Conservation (phyloP, 1,139 yeast genomes). For the Candida pseudoviswanathii region DNA sequence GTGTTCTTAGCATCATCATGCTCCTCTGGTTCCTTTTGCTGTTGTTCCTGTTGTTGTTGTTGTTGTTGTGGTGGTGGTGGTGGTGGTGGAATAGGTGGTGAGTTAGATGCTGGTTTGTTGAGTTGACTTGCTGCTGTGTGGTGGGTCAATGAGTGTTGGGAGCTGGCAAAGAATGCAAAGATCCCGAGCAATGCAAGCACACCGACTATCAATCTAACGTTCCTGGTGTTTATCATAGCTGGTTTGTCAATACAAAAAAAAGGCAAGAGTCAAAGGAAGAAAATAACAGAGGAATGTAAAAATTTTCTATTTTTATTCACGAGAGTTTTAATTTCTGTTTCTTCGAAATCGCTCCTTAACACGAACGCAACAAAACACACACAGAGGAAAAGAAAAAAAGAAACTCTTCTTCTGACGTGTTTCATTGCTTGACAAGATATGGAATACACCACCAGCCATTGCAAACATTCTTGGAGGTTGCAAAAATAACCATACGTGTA, state of each 20-base stretch:
- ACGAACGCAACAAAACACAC: neutral
- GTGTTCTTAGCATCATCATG: conserved; percentile 32
- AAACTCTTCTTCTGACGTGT: neutral
- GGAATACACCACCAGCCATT: too few species aligned
- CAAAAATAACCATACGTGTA: too few species aligned
- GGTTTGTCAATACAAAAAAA: neutral
- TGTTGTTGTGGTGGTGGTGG: conserved; percentile 3
- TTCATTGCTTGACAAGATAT: neutral
- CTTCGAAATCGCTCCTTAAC: neutral
- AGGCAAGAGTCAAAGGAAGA: neutral
- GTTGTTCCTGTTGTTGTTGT: conserved; percentile 1
- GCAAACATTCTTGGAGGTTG: too few species aligned
- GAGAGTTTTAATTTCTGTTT: too few species aligned
- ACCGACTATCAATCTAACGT: conserved; percentile 38
- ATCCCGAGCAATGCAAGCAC: conserved; percentile 37
- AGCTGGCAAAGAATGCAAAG: conserved; percentile 39
- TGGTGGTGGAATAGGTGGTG: conserved; percentile 3
- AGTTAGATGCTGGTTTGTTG: conserved; percentile 26
- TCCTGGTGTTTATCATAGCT: conserved; percentile 37
- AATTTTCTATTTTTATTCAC: conserved; percentile 2
- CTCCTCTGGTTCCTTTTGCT: conserved; percentile 9
- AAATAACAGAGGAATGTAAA: neutral
- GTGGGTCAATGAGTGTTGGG: conserved; percentile 28
- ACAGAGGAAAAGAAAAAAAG: neutral
- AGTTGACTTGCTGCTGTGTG: conserved; percentile 26